A percentile compares a stretch with the other conserved stretches of the same genome.
Evolutionary conservation across 768 basidiomycete genomes (phyloP).

Genomic region (Epithele typhae): DNA sequence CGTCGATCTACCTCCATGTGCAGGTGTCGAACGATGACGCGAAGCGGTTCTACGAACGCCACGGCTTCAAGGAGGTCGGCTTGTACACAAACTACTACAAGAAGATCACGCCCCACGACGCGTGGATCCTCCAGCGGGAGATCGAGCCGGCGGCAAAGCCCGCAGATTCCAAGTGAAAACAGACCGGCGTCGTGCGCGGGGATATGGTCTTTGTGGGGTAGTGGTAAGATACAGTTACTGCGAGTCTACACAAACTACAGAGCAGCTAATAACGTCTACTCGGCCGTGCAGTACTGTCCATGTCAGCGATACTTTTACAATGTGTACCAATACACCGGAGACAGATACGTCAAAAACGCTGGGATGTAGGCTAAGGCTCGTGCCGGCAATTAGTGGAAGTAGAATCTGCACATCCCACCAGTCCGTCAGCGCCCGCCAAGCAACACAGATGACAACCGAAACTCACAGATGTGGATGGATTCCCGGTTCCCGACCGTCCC

Average conservation of each 20-base stretch:
- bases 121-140: conserved; percentile 78
- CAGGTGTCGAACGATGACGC: conserved; percentile 78
- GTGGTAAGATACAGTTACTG: conserved; percentile 15
- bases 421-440: background rate
- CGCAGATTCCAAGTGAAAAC: conserved; percentile 7
- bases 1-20: conserved; percentile 78
- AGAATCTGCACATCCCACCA: conserved; percentile 8
- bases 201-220: background rate
- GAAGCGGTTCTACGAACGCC: conserved; percentile 77
- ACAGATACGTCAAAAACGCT: conserved; percentile 18
- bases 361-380: conserved; percentile 16
- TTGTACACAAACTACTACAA: conserved; percentile 81
- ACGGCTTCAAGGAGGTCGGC: conserved; percentile 70
- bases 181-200: too few relatives aligned
- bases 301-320: conserved; percentile 19
- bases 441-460: background rate
- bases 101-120: conserved; percentile 78
- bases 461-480: conserved; percentile 7
- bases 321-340: conserved; percentile 16
- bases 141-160: conserved; percentile 25
- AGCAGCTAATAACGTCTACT: conserved; percentile 10
- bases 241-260: conserved; percentile 13
- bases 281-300: conserved; percentile 14
- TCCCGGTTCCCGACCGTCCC: too few relatives aligned
- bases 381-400: conserved; percentile 18